Evolutionary conservation across 2,329 filamentous ascomycete species (phyloP), one percentile per base, ranked within the genome.

Genomic region (Ophiostoma fasciatum): DNA sequence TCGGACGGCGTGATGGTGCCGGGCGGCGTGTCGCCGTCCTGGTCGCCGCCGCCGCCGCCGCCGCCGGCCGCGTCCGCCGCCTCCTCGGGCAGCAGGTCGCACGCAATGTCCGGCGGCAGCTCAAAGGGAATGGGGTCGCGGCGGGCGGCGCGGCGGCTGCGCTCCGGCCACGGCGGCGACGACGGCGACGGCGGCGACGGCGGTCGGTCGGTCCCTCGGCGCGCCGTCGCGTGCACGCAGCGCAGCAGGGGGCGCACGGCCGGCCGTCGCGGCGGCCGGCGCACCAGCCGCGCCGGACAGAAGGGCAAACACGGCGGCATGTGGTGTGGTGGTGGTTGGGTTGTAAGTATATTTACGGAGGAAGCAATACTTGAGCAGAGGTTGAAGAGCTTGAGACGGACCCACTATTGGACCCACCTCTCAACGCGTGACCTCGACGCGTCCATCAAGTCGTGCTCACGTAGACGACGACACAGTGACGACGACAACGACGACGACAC

Each of bases 221-320:
- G 42, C 37, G 39, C 46, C 42, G 38, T 48, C 28, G 32, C 37
- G 48, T 47, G 41, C 39, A 45, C 32, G 45, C 50, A 35, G 27
- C 49, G 50, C 10, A 52, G 44, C 23, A 47, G 47, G 4, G 49
- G 50, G 17, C 53, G 44, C 18, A 46, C 42, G 14, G 36, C 21
- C 13, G 35, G 37, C 1, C 34, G 48, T 42, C 46, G 46, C 26
- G 46, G 48, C 22, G 57, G 50, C 45, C 57, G 54, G 39, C 61
- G 56, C 22, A 78, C 64, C 0, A 79, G 82, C 40, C 67, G 61
- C 5, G 80, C 84, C 45, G 81, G 76, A 50, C 83, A 84, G 7
- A 84, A 84, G 0, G 78, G 74, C 5, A 75, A 56, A 12, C 74
- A 66, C 3, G 61, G 57, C 12, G 61, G 52, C 61, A 71, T 71